phyloP scores from a whole-genome alignment of 306 rosid genomes.

The Psophocarpus tetragonolobus region DNA sequence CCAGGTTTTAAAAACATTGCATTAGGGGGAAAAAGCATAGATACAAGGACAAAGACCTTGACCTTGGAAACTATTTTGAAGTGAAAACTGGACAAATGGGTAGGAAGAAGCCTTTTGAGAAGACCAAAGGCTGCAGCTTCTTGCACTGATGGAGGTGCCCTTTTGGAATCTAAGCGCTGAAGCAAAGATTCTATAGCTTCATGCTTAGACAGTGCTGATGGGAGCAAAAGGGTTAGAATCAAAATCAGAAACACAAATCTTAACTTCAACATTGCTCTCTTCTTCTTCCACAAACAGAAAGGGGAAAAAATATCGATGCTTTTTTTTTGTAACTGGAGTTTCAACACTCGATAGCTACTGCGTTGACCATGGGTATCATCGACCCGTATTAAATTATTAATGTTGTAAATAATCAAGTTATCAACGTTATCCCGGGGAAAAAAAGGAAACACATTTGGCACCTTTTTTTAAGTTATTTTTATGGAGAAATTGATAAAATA shows the following conservation, averaged over 20 bases:
- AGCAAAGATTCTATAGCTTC: constrained; percentile 62
- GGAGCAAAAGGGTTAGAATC: constrained; percentile 39
- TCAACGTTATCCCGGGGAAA: too few relatives aligned
- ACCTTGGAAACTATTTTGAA: constrained; percentile 77
- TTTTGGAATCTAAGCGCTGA: constrained; percentile 67
- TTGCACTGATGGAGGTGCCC: constrained; percentile 67
- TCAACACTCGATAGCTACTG: neutral
- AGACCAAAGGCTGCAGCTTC: constrained; percentile 71
- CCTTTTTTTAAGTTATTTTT: too few relatives aligned
- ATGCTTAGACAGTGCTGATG: constrained; percentile 42
- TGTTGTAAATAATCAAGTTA: too few relatives aligned
- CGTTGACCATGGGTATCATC: neutral
- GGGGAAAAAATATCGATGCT: neutral
- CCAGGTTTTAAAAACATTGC: too few relatives aligned
- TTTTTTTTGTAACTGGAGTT: neutral
- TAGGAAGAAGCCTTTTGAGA: constrained; percentile 70
- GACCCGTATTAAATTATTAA: too few relatives aligned
- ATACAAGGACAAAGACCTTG: neutral
- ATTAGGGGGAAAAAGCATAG: too few relatives aligned
- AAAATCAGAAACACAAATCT: constrained; percentile 45
- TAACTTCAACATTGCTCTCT: constrained; percentile 47
- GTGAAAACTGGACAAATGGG: constrained; percentile 61
- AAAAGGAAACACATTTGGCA: too few relatives aligned
- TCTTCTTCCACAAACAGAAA: neutral
- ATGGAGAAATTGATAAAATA: too few relatives aligned